These are phyloP conservation scores for Excoecaria cochinchinensis DNA, from an alignment of 345 rosid species.

Conservation along the genomic window DNA sequence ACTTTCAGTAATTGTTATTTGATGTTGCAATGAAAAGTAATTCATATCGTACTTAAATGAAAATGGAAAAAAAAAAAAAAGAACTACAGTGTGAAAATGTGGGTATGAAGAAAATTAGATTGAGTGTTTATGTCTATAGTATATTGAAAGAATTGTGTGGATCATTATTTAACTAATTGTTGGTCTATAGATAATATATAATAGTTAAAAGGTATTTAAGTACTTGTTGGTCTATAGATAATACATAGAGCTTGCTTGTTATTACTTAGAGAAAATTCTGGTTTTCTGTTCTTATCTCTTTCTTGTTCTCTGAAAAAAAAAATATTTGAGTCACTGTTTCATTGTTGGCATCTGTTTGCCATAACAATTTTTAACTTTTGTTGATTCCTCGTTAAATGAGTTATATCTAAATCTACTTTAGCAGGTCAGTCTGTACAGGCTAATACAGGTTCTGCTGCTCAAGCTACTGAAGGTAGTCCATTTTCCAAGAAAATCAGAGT, in stretches of 20 bases:
- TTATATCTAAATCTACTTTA: neutral
- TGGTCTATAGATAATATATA: too few species aligned
- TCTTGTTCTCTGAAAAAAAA: neutral
- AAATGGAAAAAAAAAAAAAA: neutral
- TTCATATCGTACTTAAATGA: neutral
- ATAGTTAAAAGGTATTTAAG: too few species aligned
- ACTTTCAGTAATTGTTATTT: neutral
- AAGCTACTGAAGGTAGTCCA: neutral
- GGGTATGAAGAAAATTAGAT: neutral
- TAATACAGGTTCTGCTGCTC: conserved; percentile 10
- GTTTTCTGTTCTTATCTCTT: neutral
- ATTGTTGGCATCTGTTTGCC: neutral
- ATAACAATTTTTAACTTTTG: neutral
- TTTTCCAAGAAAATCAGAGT: conserved; percentile 1
- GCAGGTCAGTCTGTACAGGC: conserved; percentile 15
- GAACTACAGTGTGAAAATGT: neutral
- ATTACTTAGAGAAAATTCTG: neutral
- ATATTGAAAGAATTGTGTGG: neutral
- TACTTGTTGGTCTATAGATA: neutral
- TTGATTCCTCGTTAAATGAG: neutral
- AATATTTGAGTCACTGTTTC: neutral
- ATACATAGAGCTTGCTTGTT: neutral
- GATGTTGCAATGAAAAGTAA: neutral
- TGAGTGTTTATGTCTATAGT: neutral
- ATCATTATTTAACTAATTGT: neutral